Base-by-base conservation (phyloP, 2,329 filamentous ascomycete species). In the Mycosphaerella sp. region DNA sequence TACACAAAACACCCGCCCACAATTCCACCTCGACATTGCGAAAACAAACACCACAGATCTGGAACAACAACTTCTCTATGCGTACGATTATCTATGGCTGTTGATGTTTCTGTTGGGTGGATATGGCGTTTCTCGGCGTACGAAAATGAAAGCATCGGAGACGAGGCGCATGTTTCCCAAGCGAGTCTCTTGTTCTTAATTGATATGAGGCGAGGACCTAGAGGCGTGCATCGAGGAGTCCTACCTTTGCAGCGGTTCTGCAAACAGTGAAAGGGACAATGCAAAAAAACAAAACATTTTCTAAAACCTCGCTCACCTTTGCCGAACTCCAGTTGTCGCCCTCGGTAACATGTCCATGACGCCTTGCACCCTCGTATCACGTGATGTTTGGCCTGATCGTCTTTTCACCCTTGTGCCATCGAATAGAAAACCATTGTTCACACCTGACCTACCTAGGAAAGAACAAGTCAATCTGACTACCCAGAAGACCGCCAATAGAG, bases 201-300 rank as follows among this genome's bases (percentile, higher is more conserved):
- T 21, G 14, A 39, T 32, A 37, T 36, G 41, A 32, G 41, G 42
- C 49, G 41, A 51, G 49, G 41, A 51, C 49, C 49, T 45, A 45
- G 42, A 51, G 27, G 16, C n/a, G 39, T 41, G 49, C 41, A 45
- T 51, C 49, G 49, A 51, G 49, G 49, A 51, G 49, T 45, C 49
- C 35, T 51, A 51, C 41, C 49, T 36, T 51, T 51, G 49, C 49
- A 51, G 37, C 17, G 30, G 41, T 41, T 35, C 36, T 39, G 34
- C 34, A 48, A 27, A 27, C 36, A 32, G 35, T 28, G 10, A 42
- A 34, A 50, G 37, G 48, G 48, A 50, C 48, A 50, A 50, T 50
- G 40, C 34, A 50, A 44, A 51, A 45, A 18, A 40, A 41, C 16
- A 27, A 41, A 41, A 41, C 36, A 39, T 6, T 36, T 42, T 30